Evolutionary conservation across 2,329 filamentous ascomycete species (phyloP).

Genomic region (Fusarium camptoceras): DNA sequence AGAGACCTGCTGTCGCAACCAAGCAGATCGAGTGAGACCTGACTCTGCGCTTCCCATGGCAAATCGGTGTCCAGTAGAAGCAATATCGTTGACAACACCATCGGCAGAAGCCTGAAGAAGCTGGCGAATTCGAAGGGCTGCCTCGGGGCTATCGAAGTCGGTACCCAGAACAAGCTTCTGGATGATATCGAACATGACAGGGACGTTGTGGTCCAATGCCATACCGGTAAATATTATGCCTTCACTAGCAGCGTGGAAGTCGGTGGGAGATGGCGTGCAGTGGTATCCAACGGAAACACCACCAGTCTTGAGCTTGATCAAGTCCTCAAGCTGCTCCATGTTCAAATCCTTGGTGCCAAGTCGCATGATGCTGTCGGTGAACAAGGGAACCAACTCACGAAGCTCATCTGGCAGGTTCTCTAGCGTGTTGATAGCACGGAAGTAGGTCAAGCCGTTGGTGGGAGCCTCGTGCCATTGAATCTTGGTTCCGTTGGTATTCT

Average conservation of each 20-base stretch:
- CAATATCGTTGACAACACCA: constrained; percentile 90
- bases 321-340: constrained; percentile 95
- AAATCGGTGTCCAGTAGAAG: constrained; percentile 88
- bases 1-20: constrained; percentile 83
- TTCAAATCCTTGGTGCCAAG: constrained; percentile 87
- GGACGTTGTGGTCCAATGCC: constrained; percentile 89
- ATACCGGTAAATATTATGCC: constrained; percentile 87
- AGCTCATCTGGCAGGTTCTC: constrained; percentile 86
- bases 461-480: constrained; percentile 93
- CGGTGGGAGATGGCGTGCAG: constrained; percentile 79
- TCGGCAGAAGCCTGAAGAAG: constrained; percentile 88
- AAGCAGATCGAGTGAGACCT: constrained; percentile 77
- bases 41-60: constrained; percentile 87
- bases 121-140: constrained; percentile 84
- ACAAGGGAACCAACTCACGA: constrained; percentile 85
- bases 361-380: constrained; percentile 92
- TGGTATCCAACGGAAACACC: constrained; percentile 89
- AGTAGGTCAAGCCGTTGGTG: constrained; percentile 96
- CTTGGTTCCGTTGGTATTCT: constrained; percentile 72
- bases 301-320: constrained; percentile 96
- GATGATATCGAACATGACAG: constrained; percentile 89
- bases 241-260: constrained; percentile 78
- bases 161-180: constrained; percentile 85
- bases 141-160: constrained; percentile 86
- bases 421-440: constrained; percentile 86